Base-by-base conservation (phyloP, 306 rosid genomes). In the Casuarina glauca region DNA sequence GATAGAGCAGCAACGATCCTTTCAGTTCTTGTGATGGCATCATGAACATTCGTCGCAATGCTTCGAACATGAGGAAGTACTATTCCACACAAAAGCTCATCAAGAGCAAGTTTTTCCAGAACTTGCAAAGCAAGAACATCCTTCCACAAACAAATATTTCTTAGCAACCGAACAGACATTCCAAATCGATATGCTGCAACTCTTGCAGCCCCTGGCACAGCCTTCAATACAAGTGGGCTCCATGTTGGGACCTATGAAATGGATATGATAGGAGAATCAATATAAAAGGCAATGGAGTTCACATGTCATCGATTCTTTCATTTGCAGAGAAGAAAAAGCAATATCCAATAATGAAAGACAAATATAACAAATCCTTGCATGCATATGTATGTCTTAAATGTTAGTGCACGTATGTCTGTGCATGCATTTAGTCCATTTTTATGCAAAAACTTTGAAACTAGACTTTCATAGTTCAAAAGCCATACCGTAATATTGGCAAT, bases 111-210 rank as follows among this genome's bases (percentile, higher is more conserved):
- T 89, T 92, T 92, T 85, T 92, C 97, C 66, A 94, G 72, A 68
- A 92, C 88, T 39, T 94, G 81, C 89, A 86, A 75, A 60, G 98
- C 89, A 71, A 94, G 87, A 53, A 94, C 71, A 44, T 91, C 98
- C 84, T 95, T 92, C 97, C 98, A 95, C 87, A 86, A 69, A 85
- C 97, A 87, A 79, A 92, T 91, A 82, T 91, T 95, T 86, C 88
- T 91, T 89, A 95, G 74, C 82, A 95, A 83, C 58, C 98, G 92
- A 77, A 95, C 95, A 41, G 97, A 90, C 85, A 86, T 84, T 10
- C 98, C 97, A 81, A 90, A 92, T 64, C 88, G 91, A 88, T 92
- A 92, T 67, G 98, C 96, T 72, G 98, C 97, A 49, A 95, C 77
- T 72, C 93, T 87, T 74, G 97, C 97, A 48, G 97, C 97, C 80